Evolutionary conservation across 164 flowering plant species (phyloP).

Genomic region (Saururus chinensis): DNA sequence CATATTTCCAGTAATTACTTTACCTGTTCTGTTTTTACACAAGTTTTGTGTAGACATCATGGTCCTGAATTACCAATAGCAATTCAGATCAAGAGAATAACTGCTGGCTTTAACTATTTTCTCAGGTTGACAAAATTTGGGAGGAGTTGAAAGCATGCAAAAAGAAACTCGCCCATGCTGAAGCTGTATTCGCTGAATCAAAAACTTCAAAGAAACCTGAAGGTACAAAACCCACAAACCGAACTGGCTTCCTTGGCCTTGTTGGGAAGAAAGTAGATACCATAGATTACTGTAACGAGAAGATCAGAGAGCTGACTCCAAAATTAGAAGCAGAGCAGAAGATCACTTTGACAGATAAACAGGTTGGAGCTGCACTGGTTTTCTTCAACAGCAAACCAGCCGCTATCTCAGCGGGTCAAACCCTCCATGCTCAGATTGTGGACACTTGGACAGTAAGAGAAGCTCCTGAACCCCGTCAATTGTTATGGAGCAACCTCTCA

Average conservation of each 20-base stretch:
- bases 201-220: conserved; percentile 40
- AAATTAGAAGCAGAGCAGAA: conserved; percentile 77
- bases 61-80: too few relatives aligned
- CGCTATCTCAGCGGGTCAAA: conserved; percentile 75
- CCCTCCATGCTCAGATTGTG: conserved; percentile 51
- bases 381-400: conserved; percentile 58
- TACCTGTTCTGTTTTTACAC: too few relatives aligned
- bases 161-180: conserved; percentile 80
- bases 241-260: conserved; percentile 70
- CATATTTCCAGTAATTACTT: too few relatives aligned
- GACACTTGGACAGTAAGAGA: conserved; percentile 70
- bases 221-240: conserved; percentile 54
- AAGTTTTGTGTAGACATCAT: too few relatives aligned
- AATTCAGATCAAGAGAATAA: neutral
- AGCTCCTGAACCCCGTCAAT: conserved; percentile 77
- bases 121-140: conserved; percentile 62
- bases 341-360: conserved; percentile 59
- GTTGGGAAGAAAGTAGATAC: conserved; percentile 65
- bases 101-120: neutral
- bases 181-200: conserved; percentile 51
- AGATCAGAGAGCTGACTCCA: conserved; percentile 49
- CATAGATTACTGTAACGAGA: conserved; percentile 59
- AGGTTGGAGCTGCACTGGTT: conserved; percentile 52
- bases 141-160: conserved; percentile 58
- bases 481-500: conserved; percentile 63